Evolutionary conservation across 441 rosid genomes (phyloP).

Genomic region (Raphanus hybrid): DNA sequence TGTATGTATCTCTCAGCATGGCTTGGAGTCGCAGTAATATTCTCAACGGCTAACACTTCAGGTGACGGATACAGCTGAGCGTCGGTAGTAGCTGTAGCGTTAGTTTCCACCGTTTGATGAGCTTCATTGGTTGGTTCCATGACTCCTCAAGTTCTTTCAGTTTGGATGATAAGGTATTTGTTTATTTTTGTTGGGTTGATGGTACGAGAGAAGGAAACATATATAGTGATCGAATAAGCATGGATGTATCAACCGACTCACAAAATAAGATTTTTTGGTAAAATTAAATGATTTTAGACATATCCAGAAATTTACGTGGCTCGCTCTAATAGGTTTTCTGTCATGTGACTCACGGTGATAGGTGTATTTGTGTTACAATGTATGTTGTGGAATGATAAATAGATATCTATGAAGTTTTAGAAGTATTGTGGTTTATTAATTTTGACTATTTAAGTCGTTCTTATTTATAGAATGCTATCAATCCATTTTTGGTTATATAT

Average conservation of each 20-base stretch:
- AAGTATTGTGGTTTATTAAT: background rate
- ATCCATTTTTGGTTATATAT: background rate
- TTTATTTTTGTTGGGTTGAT: background rate
- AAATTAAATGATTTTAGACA: background rate
- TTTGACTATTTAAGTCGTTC: background rate
- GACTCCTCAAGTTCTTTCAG: background rate
- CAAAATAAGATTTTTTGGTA: too few relatives aligned
- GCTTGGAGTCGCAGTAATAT: conserved; percentile 57
- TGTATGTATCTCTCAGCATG: conserved; percentile 72
- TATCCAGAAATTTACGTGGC: background rate
- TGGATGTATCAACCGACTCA: too few relatives aligned
- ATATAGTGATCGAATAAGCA: background rate
- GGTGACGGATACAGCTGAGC: conserved; percentile 32
- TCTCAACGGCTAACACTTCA: conserved; percentile 46
- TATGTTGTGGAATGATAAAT: too few relatives aligned
- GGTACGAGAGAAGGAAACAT: background rate
- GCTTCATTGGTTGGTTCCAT: conserved; percentile 55
- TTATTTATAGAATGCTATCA: background rate
- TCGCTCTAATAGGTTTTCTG: too few relatives aligned
- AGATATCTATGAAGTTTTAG: background rate
- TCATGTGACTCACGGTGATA: background rate
- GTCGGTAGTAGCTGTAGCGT: conserved; percentile 11
- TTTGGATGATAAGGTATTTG: background rate
- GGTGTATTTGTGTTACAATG: too few relatives aligned
- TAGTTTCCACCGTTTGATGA: conserved; percentile 54